Percentiles rank a stretch among this genome's conserved stretches.
These are phyloP conservation scores for Chrysosporium queenslandicum DNA, from an alignment of 2,329 filamentous ascomycete genomes.

Conservation along the genomic window DNA sequence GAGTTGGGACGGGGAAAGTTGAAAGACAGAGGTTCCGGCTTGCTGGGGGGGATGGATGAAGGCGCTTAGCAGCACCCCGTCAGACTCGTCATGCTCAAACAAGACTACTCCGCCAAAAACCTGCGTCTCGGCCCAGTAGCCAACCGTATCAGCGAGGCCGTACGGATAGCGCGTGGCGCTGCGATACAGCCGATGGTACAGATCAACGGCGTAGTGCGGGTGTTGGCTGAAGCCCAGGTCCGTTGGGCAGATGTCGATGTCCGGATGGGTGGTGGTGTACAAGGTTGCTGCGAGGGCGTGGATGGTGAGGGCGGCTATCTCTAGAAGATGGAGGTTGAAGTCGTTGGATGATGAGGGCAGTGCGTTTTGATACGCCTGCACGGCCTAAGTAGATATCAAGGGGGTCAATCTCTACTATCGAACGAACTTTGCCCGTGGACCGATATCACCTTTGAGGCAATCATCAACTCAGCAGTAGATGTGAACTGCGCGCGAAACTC, in stretches of 20 bases:
- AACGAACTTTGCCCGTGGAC: neutral
- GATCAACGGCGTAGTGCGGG: neutral
- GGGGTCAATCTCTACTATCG: neutral
- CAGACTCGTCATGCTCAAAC: conserved; percentile 18
- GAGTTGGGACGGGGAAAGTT: conserved; percentile 4
- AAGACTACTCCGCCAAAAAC: conserved; percentile 23
- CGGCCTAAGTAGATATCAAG: neutral
- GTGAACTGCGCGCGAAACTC: neutral
- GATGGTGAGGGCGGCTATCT: conserved; percentile 3
- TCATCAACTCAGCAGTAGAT: neutral
- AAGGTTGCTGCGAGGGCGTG: conserved; percentile 2
- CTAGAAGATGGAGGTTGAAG: conserved; percentile 10
- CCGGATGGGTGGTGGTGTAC: neutral
- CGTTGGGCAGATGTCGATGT: neutral
- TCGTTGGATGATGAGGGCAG: neutral
- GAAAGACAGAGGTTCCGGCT: neutral
- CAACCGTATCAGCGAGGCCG: conserved; percentile 21
- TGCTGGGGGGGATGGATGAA: neutral
- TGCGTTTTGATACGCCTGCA: conserved; percentile 9
- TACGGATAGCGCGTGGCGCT: conserved; percentile 18
- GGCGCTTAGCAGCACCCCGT: neutral
- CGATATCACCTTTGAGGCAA: too few relatives aligned
- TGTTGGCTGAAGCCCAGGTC: neutral
- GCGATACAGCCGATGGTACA: neutral
- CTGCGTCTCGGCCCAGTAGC: conserved; percentile 23